Evolutionary conservation across 257 asterid species (phyloP).

Genomic region (Nicotiana sylvestris): DNA sequence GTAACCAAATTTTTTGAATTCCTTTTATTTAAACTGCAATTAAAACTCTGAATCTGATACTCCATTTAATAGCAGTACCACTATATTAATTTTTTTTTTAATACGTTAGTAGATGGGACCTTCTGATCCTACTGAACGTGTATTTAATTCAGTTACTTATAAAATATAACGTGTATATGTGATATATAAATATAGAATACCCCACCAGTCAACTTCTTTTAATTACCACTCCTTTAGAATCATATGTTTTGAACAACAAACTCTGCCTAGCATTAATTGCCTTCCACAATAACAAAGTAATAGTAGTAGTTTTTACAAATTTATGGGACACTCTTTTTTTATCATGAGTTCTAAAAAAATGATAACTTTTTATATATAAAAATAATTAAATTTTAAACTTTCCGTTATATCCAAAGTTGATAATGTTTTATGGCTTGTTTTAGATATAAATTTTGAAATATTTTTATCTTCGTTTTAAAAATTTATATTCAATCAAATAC

Average conservation of each 20-base stretch:
- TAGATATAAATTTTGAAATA: too few relatives aligned
- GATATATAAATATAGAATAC: not conserved
- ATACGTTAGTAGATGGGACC: constrained; percentile 4
- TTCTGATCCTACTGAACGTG: not conserved
- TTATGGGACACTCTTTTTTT: too few relatives aligned
- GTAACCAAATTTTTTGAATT: too few relatives aligned
- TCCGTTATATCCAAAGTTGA: too few relatives aligned
- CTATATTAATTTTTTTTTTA: not conserved
- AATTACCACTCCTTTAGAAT: constrained; percentile 22
- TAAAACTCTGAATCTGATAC: not conserved
- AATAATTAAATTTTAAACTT: too few relatives aligned
- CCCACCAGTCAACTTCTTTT: not conserved
- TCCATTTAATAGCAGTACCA: not conserved
- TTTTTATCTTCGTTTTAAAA: too few relatives aligned
- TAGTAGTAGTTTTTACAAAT: too few relatives aligned
- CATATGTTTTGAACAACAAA: constrained; percentile 19
- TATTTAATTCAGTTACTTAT: constrained; percentile 2
- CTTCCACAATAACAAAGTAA: not conserved
- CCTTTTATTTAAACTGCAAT: not conserved
- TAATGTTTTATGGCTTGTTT: too few relatives aligned
- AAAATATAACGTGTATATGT: not conserved
- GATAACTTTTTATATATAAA: too few relatives aligned
- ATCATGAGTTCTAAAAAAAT: too few relatives aligned
- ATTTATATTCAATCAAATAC: too few relatives aligned
- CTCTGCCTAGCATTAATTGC: constrained; percentile 26